These are phyloP conservation scores for Talaromyces rugulosus DNA, from an alignment of 2,329 filamentous ascomycete species.

Conservation along the genomic window DNA sequence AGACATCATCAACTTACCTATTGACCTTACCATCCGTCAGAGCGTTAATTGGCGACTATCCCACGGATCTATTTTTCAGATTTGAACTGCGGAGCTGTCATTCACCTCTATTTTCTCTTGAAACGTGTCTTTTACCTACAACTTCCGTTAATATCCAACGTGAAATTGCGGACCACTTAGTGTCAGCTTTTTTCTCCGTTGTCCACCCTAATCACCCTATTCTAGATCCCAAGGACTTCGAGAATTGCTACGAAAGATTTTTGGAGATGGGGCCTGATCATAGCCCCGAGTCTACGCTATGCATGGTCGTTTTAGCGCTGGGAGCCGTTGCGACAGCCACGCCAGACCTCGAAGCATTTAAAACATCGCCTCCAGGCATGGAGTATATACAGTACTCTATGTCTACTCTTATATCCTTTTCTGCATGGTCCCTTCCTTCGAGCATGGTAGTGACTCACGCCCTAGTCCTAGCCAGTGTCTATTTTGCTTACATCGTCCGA, in stretches of 20 bases:
- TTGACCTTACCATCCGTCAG: constrained; percentile 4
- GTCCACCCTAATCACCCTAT: constrained; percentile 6
- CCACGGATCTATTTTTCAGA: constrained; percentile 7
- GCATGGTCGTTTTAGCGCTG: constrained; percentile 28
- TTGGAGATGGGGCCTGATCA: constrained; percentile 18
- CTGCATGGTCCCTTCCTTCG: constrained; percentile 4
- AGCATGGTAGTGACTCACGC: constrained; percentile 17
- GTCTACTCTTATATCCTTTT: constrained; percentile 20
- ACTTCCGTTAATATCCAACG: constrained; percentile 13
- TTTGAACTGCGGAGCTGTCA: constrained; percentile 21
- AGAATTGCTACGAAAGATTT: constrained; percentile 19
- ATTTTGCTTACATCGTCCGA: constrained; percentile 30
- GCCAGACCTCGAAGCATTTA: constrained; percentile 13
- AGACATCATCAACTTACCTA: constrained; percentile 6
- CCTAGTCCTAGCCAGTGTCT: constrained; percentile 29
- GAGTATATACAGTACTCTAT: constrained; percentile 29
- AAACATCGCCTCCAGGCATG: constrained; percentile 24
- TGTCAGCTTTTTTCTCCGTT: background rate
- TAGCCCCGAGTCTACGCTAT: constrained; percentile 25
- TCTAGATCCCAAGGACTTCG: constrained; percentile 11
- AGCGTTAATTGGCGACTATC: constrained; percentile 4
- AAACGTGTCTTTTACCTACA: background rate
- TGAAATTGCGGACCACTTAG: constrained; percentile 3
- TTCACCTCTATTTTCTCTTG: constrained; percentile 17
- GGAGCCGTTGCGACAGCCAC: constrained; percentile 21